Evolutionary conservation across 2,329 filamentous ascomycete species (phyloP), one percentile per base, ranked within the genome.

Genomic region (Cadophora sp.): DNA sequence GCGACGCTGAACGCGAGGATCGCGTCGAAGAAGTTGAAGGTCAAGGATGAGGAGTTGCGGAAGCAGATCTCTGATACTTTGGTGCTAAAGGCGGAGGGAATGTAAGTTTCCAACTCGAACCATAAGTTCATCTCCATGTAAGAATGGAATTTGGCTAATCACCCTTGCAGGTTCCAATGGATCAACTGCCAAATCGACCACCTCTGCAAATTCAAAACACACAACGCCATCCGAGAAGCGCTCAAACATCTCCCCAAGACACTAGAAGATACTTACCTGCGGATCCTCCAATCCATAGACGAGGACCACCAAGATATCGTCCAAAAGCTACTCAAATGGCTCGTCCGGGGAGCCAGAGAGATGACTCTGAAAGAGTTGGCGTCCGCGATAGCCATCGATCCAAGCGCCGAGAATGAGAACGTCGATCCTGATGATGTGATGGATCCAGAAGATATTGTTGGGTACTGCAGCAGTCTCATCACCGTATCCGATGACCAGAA

Each of bases 301-400:
- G 43, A 66, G 7, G 69, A 72, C 19, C 62, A 77, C 34, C 60
- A 40, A n/a, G 59, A 68, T 27, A 22, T 73, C 29, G 75, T 76
- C 14, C 67, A 70, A 12, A 70, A 62, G 26, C 66, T 76, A 29
- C 65, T 79, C 5, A 73, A 71, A 34, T 78, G 72, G 70, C 67
- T 80, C 2, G 62, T 70, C 14, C 75, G 66, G 55, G 76, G 76
- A 79, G 64, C 43, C 26, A 43, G 59, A 26, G 59, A 62, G 40
- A 62, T 62, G 59, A 27, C 59, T n/a, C 12, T 62, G 59, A 29
- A 27, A 29, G 59, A 62, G 8, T 29, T 62, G 37, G 59, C 59
- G 8, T 77, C 1, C 48, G 71, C 68, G 46, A 71, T 79, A n/a
- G 76, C 74, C 16, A 74, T 79, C 0, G 68, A 78, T 53, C 62